Conservation (phyloP, 2,329 filamentous ascomycete genomes). For the Ramichloridium luteum region DNA sequence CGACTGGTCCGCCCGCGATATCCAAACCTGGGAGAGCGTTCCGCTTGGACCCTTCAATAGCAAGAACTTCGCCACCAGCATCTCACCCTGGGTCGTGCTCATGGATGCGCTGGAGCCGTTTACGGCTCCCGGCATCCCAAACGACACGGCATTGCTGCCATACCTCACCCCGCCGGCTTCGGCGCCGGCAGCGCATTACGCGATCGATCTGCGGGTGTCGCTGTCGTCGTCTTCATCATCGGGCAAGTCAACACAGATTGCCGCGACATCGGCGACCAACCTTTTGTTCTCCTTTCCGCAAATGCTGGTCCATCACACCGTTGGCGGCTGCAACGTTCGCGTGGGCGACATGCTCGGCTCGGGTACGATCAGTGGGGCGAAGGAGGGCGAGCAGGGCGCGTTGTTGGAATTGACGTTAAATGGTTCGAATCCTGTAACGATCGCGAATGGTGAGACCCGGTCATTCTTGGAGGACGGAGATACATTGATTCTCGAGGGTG, state of each 20-base stretch:
- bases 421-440: conserved; percentile 51
- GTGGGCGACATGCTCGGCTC: conserved; percentile 65
- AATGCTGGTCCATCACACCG: conserved; percentile 68
- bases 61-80: conserved; percentile 71
- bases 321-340: conserved; percentile 62
- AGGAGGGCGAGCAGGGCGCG: conserved; percentile 49
- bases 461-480: conserved; percentile 66
- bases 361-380: conserved; percentile 61
- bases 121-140: conserved; percentile 36
- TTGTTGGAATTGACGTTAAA: conserved; percentile 60
- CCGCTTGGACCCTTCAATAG: conserved; percentile 53
- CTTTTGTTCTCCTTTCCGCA: conserved; percentile 74
- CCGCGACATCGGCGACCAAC: conserved; percentile 49
- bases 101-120: conserved; percentile 64
- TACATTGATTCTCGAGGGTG: conserved; percentile 52
- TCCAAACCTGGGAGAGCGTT: conserved; percentile 75
- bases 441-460: conserved; percentile 54
- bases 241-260: conserved; percentile 39
- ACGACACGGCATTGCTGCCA: conserved; percentile 43
- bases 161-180: conserved; percentile 56
- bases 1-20: conserved; percentile 75
- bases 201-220: conserved; percentile 58
- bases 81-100: conserved; percentile 69
- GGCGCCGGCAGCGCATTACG: conserved; percentile 48
- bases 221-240: conserved; percentile 37